Conservation (phyloP, 2,329 filamentous ascomycete species). For the Epichloe bromicola region DNA sequence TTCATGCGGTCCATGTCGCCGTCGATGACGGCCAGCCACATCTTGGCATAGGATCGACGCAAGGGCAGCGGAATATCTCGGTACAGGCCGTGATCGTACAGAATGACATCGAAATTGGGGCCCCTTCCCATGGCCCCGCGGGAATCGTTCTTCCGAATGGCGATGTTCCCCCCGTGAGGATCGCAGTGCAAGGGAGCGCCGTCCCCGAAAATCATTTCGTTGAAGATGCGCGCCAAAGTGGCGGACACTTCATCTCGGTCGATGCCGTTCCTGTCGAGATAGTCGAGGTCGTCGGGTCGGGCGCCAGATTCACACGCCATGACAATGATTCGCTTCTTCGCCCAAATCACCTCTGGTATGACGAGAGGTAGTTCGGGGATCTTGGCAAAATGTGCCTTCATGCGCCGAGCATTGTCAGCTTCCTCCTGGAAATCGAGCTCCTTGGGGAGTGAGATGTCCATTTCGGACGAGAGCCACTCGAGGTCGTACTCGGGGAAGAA, state of each 20-base stretch:
- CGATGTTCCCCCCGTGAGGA: slow-evolving; percentile 91
- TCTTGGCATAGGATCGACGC: slow-evolving; percentile 81
- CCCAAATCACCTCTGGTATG: slow-evolving; percentile 83
- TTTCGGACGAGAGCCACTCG: slow-evolving; percentile 87
- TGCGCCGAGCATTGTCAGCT: slow-evolving; percentile 68
- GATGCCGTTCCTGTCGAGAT: slow-evolving; percentile 73
- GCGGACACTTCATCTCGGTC: slow-evolving; percentile 93
- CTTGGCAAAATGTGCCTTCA: slow-evolving; percentile 66
- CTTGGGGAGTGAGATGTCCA: slow-evolving; percentile 80
- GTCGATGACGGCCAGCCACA: slow-evolving; percentile 94
- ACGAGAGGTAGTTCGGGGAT: slow-evolving; percentile 68
- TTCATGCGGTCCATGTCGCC: slow-evolving; percentile 78
- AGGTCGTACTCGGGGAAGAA: slow-evolving; percentile 98
- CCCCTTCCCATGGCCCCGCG: slow-evolving; percentile 35
- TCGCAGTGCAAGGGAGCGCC: slow-evolving; percentile 89
- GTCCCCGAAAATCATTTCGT: slow-evolving; percentile 97
- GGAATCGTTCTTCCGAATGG: slow-evolving; percentile 63
- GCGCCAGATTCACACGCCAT: slow-evolving; percentile 88
- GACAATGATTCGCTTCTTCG: slow-evolving; percentile 76
- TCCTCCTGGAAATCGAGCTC: slow-evolving; percentile 85
- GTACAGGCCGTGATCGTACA: slow-evolving; percentile 96
- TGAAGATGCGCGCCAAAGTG: slow-evolving; percentile 82
- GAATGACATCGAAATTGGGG: slow-evolving; percentile 83
- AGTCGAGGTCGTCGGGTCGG: slow-evolving; percentile 79
- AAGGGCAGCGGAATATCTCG: slow-evolving; percentile 73